Conservation (phyloP, 1,284 basidiomycete species). For the Ganoderma lucidum region DNA sequence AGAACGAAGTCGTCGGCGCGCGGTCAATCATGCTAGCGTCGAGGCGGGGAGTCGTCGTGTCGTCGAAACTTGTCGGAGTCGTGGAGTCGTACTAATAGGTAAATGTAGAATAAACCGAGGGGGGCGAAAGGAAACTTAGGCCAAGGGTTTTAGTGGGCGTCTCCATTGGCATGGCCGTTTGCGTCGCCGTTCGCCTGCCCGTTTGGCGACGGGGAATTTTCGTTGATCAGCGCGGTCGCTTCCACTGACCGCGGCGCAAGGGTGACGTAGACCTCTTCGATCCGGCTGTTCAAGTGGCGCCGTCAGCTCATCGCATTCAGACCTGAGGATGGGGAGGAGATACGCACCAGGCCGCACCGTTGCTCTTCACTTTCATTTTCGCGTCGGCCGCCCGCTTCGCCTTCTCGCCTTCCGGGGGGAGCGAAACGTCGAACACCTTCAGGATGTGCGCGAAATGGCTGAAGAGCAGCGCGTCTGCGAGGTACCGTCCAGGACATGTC, state of each 20-base stretch:
- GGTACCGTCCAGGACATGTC: slow-evolving; percentile 32
- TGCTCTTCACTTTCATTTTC: slow-evolving; percentile 30
- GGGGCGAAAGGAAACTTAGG: not conserved
- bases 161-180: slow-evolving; percentile 12
- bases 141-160: not conserved
- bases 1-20: not conserved
- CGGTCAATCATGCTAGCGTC: not conserved
- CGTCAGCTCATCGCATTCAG: not conserved
- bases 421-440: slow-evolving; percentile 26
- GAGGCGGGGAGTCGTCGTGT: not conserved
- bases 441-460: slow-evolving; percentile 30
- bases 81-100: not conserved
- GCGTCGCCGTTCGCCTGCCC: not conserved
- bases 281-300: slow-evolving; percentile 16
- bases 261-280: slow-evolving; percentile 27
- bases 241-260: slow-evolving; percentile 20
- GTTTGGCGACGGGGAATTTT: slow-evolving; percentile 1
- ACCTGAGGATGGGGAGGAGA: not conserved
- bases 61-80: not conserved
- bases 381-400: slow-evolving; percentile 23
- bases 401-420: slow-evolving; percentile 20
- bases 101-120: not conserved
- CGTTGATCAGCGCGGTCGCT: slow-evolving; percentile 21
- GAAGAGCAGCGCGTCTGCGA: slow-evolving; percentile 34
- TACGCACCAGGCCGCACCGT: slow-evolving; percentile 29